Conservation (phyloP, 2,329 filamentous ascomycete species). For the Dactylellina sp. region DNA sequence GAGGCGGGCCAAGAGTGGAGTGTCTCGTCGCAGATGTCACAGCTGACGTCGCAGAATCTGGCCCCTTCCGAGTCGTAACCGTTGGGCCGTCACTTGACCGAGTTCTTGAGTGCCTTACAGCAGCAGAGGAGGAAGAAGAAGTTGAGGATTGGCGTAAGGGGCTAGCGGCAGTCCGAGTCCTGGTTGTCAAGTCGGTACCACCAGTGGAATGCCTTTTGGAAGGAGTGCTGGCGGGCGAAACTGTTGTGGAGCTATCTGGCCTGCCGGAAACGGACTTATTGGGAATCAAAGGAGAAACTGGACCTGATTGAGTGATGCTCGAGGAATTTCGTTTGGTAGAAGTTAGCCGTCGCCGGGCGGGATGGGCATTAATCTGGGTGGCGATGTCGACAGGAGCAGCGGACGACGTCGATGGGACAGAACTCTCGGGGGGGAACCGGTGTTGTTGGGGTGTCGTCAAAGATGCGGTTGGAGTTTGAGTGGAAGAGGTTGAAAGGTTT, state of each 20-base stretch:
- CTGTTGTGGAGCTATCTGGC: conserved; percentile 48
- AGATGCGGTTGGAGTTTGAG: conserved; percentile 15
- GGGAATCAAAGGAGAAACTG: conserved; percentile 51
- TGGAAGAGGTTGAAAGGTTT: conserved; percentile 44
- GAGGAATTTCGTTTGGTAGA: conserved; percentile 54
- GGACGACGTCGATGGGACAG: conserved; percentile 25
- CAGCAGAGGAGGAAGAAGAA: conserved; percentile 38
- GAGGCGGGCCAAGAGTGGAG: conserved; percentile 37
- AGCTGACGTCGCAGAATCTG: conserved; percentile 38
- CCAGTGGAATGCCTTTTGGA: conserved; percentile 49
- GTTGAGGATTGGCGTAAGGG: conserved; percentile 50
- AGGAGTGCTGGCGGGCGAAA: conserved; percentile 46
- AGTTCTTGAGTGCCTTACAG: conserved; percentile 40
- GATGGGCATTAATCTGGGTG: conserved; percentile 17
- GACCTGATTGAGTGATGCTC: conserved; percentile 32
- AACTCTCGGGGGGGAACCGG: conserved; percentile 24
- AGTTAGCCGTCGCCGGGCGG: conserved; percentile 52
- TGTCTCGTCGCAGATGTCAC: conserved; percentile 14
- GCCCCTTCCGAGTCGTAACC: conserved; percentile 30
- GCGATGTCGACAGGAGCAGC: background rate
- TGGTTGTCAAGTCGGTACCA: conserved; percentile 36
- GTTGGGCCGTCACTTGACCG: conserved; percentile 44
- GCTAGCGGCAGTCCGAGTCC: conserved; percentile 40
- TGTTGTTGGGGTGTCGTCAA: conserved; percentile 45
- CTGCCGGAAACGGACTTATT: conserved; percentile 55